Base-by-base conservation (phyloP, 306 rosid genomes). In the Rubus parviflorus region DNA sequence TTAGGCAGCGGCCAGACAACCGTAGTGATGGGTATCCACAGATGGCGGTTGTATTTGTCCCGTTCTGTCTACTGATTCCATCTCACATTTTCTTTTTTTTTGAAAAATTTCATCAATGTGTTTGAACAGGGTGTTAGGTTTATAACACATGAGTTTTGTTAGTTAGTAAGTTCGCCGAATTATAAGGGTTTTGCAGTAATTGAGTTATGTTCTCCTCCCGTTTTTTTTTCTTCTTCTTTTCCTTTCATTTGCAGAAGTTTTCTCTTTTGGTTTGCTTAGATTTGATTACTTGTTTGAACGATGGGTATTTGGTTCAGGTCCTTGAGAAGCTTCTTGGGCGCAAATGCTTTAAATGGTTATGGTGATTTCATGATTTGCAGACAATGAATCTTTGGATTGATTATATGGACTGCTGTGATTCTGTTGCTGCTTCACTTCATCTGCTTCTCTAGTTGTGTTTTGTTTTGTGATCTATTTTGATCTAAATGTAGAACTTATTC, bases 1-100 rank as follows among this genome's bases (percentile, higher is more conserved):
- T 81, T 75, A 35, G 82, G 91, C 87, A 87, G 91, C 90, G 93
- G 91, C 98, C 92, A 93, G 97, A 93, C 98, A 93, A 90, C 97
- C 92, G 90, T 90, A 90, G 93, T 10, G 89, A 89, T 90, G 95
- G n/a, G 83, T 84, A 75, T 93, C 97, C 97, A 90, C 97, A 84
- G 94, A 83, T 81, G 83, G 19, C 82, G 90, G 78, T 89, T 15
- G 81, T n/a, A 23, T 11, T 67, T 37, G 19, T 6, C 7, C 74
- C 87, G 73, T 74, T 87, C 78, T 52, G 42, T 87, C 97, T 90
- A 89, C 98, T 89, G 85, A 84, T 86, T 80, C 87, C 93, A 85
- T 85, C 91, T 77, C 89, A 89, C 85, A 90, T 86, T 65, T 73
- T 60, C 4, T 5, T 13, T 8, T 14, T 23, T 0, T 35, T 30